Evolutionary conservation across 768 basidiomycete genomes (phyloP), one percentile per base, ranked within the genome.

Genomic region (Galerina marginata): DNA sequence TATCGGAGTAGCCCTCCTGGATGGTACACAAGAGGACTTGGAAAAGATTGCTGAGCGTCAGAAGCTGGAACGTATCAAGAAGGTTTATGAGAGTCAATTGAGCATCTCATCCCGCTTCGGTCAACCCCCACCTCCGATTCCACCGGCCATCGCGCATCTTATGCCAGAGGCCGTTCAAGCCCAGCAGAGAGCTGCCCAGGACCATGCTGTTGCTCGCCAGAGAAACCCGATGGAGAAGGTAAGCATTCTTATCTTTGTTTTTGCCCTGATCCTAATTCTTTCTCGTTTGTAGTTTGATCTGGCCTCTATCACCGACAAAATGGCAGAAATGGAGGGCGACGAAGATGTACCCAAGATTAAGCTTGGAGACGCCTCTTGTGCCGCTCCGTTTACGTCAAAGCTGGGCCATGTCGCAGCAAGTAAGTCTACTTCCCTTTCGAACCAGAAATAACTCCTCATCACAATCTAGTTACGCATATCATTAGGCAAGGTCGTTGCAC

Each of bases 401-500:
- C 77, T 99, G 55, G 91, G 92, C n/a, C 96, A 99, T 71, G 97
- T 99, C 52, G 86, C 92, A 65, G 95, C 97, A 36, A 93, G 96
- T 97, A 69, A 67, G 95, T 85, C 36, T 9, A 25, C 23, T 39
- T 25, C 42, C 20, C 33, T 51, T 33, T 55, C 23, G 10, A 15
- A 29, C 29, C 37, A 23, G 9, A n/a, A 7, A 15, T 63, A 62
- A 26, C 58, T 38, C 6, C 36, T 42, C 5, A 59, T 53, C 29
- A 23, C 52, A 9, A 23, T 51, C 47, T 47, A 96, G 95, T 99
- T 68, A 91, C 93, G 16, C 95, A 96, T 71, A 98, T 99, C 72
- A 97, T 99, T 66, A 88, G 97, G 16, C 97, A 99, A 76, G 97
- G 97, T 23, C 93, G 97, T 29, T 99, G 97, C 79, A 99, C 97